Percentiles rank a stretch among this genome's conserved stretches.
These are phyloP conservation scores for Penicillium salamii DNA, from an alignment of 495 filamentous ascomycete genomes.

Conservation along the genomic window DNA sequence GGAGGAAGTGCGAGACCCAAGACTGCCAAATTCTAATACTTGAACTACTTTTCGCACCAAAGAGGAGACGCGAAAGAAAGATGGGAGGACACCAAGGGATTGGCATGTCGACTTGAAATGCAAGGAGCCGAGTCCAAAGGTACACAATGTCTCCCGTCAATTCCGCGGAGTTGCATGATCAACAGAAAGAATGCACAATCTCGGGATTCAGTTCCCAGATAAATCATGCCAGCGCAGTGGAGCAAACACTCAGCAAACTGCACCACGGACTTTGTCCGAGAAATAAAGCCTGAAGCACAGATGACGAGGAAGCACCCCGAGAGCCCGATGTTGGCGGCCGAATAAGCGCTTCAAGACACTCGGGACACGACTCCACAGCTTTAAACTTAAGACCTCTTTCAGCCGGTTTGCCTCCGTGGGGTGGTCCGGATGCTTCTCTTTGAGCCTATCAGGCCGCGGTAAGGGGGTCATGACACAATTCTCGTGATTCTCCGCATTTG, in stretches of 20 bases:
- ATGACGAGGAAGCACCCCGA: not conserved
- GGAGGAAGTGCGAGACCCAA: conserved; percentile 11
- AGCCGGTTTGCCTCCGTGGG: not conserved
- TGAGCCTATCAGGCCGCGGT: not conserved
- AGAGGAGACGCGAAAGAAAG: not conserved
- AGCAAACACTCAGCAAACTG: too few relatives aligned
- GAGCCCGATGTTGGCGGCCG: not conserved
- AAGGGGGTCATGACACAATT: not conserved
- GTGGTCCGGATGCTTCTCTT: not conserved
- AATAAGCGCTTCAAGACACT: not conserved
- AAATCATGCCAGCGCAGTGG: too few relatives aligned
- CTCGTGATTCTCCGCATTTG: not conserved
- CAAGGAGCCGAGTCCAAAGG: too few relatives aligned
- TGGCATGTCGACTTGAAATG: too few relatives aligned
- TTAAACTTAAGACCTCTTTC: not conserved
- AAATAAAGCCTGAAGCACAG: not conserved
- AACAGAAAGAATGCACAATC: too few relatives aligned
- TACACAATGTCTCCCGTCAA: too few relatives aligned
- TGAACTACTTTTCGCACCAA: too few relatives aligned
- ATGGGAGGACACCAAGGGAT: too few relatives aligned
- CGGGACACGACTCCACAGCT: not conserved
- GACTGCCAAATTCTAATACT: not conserved
- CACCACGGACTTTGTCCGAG: conserved; percentile 1
- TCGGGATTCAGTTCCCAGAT: too few relatives aligned
- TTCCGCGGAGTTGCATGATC: too few relatives aligned